phyloP scores from a whole-genome alignment of 345 rosid species.

The Psidium friedrichsthalianum region DNA sequence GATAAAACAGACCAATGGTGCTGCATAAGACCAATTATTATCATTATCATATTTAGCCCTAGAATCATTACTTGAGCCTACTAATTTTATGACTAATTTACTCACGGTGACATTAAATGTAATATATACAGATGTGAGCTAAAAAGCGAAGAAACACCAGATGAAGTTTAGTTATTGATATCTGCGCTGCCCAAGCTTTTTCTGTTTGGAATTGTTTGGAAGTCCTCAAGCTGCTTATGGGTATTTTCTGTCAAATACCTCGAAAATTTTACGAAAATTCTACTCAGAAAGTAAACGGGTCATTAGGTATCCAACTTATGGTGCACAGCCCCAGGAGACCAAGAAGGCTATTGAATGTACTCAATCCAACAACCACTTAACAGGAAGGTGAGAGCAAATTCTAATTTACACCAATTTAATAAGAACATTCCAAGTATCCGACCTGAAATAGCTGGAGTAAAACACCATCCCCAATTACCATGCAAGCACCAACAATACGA shows the following conservation, averaged over 20 bases:
- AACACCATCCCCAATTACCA: constrained; percentile 89
- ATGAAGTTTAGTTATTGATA: not conserved
- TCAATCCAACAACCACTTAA: not conserved
- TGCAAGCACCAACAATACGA: constrained; percentile 75
- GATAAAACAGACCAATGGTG: not conserved
- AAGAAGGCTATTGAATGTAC: not conserved
- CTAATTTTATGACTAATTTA: not conserved
- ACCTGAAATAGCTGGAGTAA: constrained; percentile 92
- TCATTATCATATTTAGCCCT: not conserved
- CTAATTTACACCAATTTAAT: not conserved
- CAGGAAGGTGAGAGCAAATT: not conserved
- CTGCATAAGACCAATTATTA: not conserved
- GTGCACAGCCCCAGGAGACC: not conserved
- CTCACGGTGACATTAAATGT: not conserved
- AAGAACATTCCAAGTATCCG: not conserved
- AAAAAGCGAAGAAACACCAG: not conserved
- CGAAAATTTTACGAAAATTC: not conserved
- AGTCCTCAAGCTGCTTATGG: not conserved
- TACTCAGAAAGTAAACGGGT: not conserved
- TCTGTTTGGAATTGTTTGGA: not conserved
- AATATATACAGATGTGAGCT: not conserved
- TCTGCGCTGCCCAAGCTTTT: not conserved
- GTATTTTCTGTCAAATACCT: not conserved
- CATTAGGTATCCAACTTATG: not conserved
- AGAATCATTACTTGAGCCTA: not conserved